Conservation (phyloP, 2,329 filamentous ascomycete genomes). For the Rutstroemia sydowiana region DNA sequence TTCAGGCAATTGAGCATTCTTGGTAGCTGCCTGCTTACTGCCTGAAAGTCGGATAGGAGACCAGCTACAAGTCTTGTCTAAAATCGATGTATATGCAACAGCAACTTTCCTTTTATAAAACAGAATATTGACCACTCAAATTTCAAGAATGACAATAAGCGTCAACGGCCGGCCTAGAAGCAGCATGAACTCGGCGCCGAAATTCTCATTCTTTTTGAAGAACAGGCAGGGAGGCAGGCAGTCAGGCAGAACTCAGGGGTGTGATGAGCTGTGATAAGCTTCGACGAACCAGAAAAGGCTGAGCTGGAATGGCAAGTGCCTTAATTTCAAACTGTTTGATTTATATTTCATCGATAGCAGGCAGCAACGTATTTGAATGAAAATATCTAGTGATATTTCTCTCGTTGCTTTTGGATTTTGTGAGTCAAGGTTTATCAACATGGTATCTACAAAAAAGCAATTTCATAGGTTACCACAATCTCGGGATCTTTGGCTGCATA, state of each 20-base stretch:
- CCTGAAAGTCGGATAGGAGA: too few relatives aligned
- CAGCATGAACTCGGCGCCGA: too few relatives aligned
- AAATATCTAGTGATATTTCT: background rate
- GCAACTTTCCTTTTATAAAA: too few relatives aligned
- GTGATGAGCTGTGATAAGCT: background rate
- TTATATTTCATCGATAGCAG: background rate
- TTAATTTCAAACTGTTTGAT: background rate
- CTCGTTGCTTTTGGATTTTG: background rate
- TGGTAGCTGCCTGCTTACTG: too few relatives aligned
- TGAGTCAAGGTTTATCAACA: background rate
- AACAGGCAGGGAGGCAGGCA: too few relatives aligned
- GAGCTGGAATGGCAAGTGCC: conserved; percentile 3
- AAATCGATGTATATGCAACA: too few relatives aligned
- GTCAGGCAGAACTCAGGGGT: background rate
- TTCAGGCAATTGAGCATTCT: too few relatives aligned
- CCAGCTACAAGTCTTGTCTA: too few relatives aligned
- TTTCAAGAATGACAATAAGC: too few relatives aligned
- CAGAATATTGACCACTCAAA: too few relatives aligned
- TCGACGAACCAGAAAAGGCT: background rate
- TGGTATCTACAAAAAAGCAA: background rate
- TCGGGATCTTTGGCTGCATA: background rate
- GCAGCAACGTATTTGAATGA: background rate
- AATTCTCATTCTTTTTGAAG: too few relatives aligned
- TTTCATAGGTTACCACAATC: conserved; percentile 2
- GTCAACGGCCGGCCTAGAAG: too few relatives aligned